Evolutionary conservation across 108 stramenopile genomes (phyloP).

Genomic region (Aurantiochytrium sp.): DNA sequence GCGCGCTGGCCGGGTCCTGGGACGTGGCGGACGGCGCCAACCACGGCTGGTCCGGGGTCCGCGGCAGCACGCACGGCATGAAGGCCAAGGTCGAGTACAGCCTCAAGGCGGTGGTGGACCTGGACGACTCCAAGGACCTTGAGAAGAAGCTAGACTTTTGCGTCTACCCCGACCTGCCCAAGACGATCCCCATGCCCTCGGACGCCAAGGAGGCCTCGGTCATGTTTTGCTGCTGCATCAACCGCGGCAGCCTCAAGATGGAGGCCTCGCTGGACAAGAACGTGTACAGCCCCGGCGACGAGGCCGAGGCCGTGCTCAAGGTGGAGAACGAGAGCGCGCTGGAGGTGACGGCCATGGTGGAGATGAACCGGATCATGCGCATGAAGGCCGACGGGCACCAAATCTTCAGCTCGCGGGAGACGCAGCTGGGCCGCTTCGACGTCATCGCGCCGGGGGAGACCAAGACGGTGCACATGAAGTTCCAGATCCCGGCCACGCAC

Average conservation of each 20-base stretch:
- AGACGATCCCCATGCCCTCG: background rate
- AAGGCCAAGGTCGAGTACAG: slow-evolving; percentile 24
- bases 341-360: slow-evolving; percentile 12
- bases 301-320: background rate
- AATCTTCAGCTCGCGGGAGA: background rate
- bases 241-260: slow-evolving; percentile 11
- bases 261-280: background rate
- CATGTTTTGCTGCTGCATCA: slow-evolving; percentile 27
- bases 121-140: slow-evolving; percentile 1
- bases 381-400: background rate
- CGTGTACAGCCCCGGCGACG: background rate
- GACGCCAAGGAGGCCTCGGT: background rate
- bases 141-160: background rate
- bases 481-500: background rate
- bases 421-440: background rate
- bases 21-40: background rate
- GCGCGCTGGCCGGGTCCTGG: background rate
- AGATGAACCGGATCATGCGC: background rate
- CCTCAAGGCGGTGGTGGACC: background rate
- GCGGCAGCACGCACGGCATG: background rate
- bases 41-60: background rate
- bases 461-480: slow-evolving; percentile 3
- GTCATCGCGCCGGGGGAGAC: background rate
- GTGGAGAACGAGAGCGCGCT: background rate
- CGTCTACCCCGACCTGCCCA: background rate